Conservation (phyloP, 345 rosid genomes). For the Conringia planisiliqua region DNA sequence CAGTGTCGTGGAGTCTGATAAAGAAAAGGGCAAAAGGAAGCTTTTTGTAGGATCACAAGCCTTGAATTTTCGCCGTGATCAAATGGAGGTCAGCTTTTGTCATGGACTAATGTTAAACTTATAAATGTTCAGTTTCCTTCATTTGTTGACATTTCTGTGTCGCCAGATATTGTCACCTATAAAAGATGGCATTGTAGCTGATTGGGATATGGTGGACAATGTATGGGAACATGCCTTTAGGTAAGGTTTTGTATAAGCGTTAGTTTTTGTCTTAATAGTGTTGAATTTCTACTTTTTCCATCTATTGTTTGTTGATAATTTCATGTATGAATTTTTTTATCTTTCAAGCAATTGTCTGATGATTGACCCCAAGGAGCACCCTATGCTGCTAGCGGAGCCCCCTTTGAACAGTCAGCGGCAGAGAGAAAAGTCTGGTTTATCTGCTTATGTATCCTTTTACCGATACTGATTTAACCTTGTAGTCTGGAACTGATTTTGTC, state of each 20-base stretch:
- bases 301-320: background rate
- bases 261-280: background rate
- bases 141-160: background rate
- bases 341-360: slow-evolving; percentile 63
- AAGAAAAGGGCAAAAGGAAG: slow-evolving; percentile 55
- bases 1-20: slow-evolving; percentile 46
- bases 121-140: background rate
- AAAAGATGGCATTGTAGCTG: slow-evolving; percentile 78
- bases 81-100: slow-evolving; percentile 63
- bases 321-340: background rate
- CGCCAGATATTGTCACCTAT: slow-evolving; percentile 69
- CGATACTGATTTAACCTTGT: background rate
- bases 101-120: background rate
- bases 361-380: slow-evolving; percentile 91
- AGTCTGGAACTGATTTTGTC: background rate
- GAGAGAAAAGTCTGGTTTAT: slow-evolving; percentile 62
- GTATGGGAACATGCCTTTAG: slow-evolving; percentile 95
- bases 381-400: slow-evolving; percentile 91
- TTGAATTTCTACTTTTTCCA: background rate
- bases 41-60: slow-evolving; percentile 80
- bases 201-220: slow-evolving; percentile 85
- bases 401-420: slow-evolving; percentile 74
- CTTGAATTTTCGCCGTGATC: slow-evolving; percentile 67
- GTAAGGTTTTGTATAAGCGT: slow-evolving; percentile 31
- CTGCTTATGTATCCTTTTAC: background rate